These are phyloP conservation scores for Tricholoma furcatifolium DNA, from an alignment of 768 basidiomycete genomes.

Conservation along the genomic window DNA sequence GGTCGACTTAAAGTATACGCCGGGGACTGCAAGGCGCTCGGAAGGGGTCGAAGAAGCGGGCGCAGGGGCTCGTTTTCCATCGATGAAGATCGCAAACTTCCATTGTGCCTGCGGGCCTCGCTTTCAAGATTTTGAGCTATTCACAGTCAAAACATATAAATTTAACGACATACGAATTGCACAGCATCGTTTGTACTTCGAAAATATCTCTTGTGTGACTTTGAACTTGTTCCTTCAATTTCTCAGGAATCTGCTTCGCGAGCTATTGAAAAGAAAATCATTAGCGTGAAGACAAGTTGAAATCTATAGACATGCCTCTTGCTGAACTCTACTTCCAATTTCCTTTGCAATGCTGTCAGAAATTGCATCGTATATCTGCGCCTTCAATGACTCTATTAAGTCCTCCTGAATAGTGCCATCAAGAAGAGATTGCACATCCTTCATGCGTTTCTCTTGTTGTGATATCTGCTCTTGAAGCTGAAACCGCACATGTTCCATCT, in stretches of 20 bases:
- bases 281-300: not conserved
- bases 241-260: constrained; percentile 37
- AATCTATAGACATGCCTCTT: constrained; percentile 34
- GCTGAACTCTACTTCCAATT: constrained; percentile 40
- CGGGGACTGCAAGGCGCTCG: constrained; percentile 47
- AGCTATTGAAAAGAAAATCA: constrained; percentile 33
- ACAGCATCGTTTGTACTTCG: constrained; percentile 41
- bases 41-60: constrained; percentile 50
- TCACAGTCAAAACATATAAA: not conserved
- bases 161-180: constrained; percentile 43
- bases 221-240: constrained; percentile 37
- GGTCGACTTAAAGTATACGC: constrained; percentile 22
- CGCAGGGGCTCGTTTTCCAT: constrained; percentile 39
- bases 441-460: constrained; percentile 37
- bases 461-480: constrained; percentile 38
- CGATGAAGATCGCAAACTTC: constrained; percentile 33
- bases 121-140: constrained; percentile 23
- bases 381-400: constrained; percentile 38
- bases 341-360: constrained; percentile 31
- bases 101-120: constrained; percentile 46
- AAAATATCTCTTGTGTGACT: constrained; percentile 41
- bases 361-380: constrained; percentile 33
- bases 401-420: constrained; percentile 39
- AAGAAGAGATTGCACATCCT: constrained; percentile 32
- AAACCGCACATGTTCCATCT: constrained; percentile 33